Percentiles rank a stretch among this genome's conserved stretches.
These are phyloP conservation scores for Gymnopilus dilepis DNA, from an alignment of 768 basidiomycete genomes.

Conservation along the genomic window DNA sequence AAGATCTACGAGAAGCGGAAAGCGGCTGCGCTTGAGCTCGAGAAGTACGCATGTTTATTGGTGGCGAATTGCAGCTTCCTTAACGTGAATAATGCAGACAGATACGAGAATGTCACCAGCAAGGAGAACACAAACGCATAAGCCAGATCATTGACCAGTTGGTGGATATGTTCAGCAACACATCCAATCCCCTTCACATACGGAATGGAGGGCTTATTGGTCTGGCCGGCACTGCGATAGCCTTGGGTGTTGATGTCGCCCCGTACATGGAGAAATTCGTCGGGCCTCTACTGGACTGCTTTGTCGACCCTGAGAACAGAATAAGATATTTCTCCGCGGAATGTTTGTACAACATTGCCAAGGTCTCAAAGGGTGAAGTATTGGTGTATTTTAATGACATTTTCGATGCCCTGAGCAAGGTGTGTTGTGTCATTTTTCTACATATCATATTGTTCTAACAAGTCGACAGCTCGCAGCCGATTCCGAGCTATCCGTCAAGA, in stretches of 20 bases:
- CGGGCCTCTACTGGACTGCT: constrained; percentile 86
- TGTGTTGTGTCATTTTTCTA: constrained; percentile 41
- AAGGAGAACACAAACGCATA: constrained; percentile 83
- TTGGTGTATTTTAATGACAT: constrained; percentile 98
- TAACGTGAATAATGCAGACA: constrained; percentile 53
- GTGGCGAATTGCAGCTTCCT: neutral
- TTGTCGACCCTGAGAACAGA: constrained; percentile 92
- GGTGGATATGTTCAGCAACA: constrained; percentile 90
- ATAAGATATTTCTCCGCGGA: constrained; percentile 98
- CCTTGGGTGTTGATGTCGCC: constrained; percentile 89
- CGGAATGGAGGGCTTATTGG: constrained; percentile 96
- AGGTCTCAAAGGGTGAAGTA: constrained; percentile 96
- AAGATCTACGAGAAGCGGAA: constrained; percentile 98
- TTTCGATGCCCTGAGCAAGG: constrained; percentile 97
- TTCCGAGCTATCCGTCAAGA: constrained; percentile 95
- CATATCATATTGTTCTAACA: constrained; percentile 1
- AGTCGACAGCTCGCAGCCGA: constrained; percentile 88
- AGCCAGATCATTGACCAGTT: constrained; percentile 91
- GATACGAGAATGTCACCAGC: constrained; percentile 84
- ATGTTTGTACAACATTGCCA: constrained; percentile 97
- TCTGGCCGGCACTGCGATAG: constrained; percentile 96
- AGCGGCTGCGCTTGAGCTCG: constrained; percentile 92
- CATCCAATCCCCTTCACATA: constrained; percentile 83
- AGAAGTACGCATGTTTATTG: constrained; percentile 65
- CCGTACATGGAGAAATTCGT: constrained; percentile 95